phyloP scores from a whole-genome alignment of 352 stramenopile genomes.

The Globisporangium ultimum region DNA sequence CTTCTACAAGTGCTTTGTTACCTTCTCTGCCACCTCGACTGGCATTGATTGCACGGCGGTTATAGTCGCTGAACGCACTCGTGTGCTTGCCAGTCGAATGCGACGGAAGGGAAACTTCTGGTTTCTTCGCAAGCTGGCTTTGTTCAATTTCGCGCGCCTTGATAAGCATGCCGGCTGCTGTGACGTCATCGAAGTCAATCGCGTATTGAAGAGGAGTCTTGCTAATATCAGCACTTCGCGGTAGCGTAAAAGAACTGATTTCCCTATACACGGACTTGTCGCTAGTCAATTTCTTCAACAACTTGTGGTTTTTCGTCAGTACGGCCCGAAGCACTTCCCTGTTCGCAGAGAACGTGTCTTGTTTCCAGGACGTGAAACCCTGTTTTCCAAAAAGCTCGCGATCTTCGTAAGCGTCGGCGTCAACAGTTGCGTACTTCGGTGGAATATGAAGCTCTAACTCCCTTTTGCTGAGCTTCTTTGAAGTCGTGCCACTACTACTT shows the following conservation, averaged over 20 bases:
- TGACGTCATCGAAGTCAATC: slow-evolving; percentile 57
- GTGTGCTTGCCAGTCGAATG: slow-evolving; percentile 78
- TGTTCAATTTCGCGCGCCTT: slow-evolving; percentile 48
- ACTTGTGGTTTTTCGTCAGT: slow-evolving; percentile 64
- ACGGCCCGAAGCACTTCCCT: slow-evolving; percentile 71
- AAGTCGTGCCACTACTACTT: slow-evolving; percentile 15
- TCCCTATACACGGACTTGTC: slow-evolving; percentile 40
- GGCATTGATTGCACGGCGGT: slow-evolving; percentile 75
- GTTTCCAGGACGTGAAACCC: slow-evolving; percentile 27
- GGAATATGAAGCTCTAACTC: slow-evolving; percentile 45
- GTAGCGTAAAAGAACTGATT: slow-evolving; percentile 47
- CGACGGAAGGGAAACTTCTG: slow-evolving; percentile 54
- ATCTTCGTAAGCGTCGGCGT: slow-evolving; percentile 56
- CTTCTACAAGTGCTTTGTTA: slow-evolving; percentile 66
- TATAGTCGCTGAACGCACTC: slow-evolving; percentile 79
- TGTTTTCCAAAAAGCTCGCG: slow-evolving; percentile 49
- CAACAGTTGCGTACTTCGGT: slow-evolving; percentile 41
- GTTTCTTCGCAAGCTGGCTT: slow-evolving; percentile 34
- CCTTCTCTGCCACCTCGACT: slow-evolving; percentile 77
- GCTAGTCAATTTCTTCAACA: slow-evolving; percentile 60
- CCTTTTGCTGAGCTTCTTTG: slow-evolving; percentile 25
- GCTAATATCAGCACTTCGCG: slow-evolving; percentile 39
- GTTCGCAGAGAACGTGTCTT: slow-evolving; percentile 48
- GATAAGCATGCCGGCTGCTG: slow-evolving; percentile 33
- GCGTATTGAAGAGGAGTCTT: slow-evolving; percentile 59